Percentiles rank a stretch among this genome's conserved stretches.
phyloP scores from a whole-genome alignment of 225 moss, liverwort and hornwort species.

The Physcomitrium patens region DNA sequence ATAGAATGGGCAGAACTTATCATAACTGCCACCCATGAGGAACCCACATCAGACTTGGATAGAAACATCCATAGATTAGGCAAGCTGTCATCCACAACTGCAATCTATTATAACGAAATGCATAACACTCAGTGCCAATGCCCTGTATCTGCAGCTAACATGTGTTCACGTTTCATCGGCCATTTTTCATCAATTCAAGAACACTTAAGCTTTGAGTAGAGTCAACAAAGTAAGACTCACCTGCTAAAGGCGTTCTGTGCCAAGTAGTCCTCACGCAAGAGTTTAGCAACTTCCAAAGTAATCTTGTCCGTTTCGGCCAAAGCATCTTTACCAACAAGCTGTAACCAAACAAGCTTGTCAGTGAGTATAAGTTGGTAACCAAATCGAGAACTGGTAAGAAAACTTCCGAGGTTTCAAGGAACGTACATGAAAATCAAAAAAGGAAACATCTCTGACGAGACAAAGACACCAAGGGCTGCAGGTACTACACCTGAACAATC shows the following conservation, averaged over 20 bases:
- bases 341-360: background rate
- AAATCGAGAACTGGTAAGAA: background rate
- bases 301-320: conserved; percentile 76
- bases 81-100: background rate
- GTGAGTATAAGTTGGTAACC: too few species aligned
- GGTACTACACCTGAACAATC: conserved; percentile 59
- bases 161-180: too few species aligned
- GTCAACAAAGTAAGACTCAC: conserved; percentile 25
- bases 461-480: background rate
- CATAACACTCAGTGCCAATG: background rate
- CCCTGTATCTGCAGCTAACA: too few species aligned
- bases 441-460: background rate
- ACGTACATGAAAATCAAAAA: background rate
- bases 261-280: conserved; percentile 75
- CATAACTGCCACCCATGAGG: conserved; percentile 46
- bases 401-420: background rate
- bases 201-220: background rate
- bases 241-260: conserved; percentile 78
- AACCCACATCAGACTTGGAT: background rate
- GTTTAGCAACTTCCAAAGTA: conserved; percentile 71
- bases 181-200: too few species aligned
- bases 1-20: conserved; percentile 78
- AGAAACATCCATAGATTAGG: background rate
- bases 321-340: conserved; percentile 83
- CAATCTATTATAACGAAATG: too few species aligned